Conservation (phyloP, 106 monocot genomes). For the Dendrobium chrysotoxum region DNA sequence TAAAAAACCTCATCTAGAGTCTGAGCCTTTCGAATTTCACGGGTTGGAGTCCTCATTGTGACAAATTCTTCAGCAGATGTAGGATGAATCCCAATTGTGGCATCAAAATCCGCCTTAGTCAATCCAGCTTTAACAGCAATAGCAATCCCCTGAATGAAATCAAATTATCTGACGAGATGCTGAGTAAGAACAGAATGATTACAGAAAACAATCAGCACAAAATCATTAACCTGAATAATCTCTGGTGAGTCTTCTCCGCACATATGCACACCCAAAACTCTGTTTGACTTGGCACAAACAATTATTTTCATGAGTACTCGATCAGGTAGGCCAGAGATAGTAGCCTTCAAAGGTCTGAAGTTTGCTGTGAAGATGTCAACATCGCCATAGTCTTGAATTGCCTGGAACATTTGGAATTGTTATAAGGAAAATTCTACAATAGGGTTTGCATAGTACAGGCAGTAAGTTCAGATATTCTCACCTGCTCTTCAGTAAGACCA, state of each 20-base stretch:
- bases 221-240: slow-evolving; percentile 74
- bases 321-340: slow-evolving; percentile 93
- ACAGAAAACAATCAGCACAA: slow-evolving; percentile 1
- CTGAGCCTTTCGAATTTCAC: slow-evolving; percentile 55
- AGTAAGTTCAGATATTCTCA: background rate
- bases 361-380: slow-evolving; percentile 89
- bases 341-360: slow-evolving; percentile 93
- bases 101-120: slow-evolving; percentile 83
- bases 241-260: slow-evolving; percentile 97
- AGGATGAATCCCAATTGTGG: slow-evolving; percentile 89
- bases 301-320: slow-evolving; percentile 88
- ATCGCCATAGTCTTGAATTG: slow-evolving; percentile 77
- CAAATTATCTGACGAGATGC: background rate
- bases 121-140: slow-evolving; percentile 93
- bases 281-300: slow-evolving; percentile 82
- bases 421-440: background rate
- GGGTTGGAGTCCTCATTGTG: slow-evolving; percentile 88
- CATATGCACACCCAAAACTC: slow-evolving; percentile 97
- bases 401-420: slow-evolving; percentile 36
- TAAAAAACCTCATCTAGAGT: slow-evolving; percentile 37
- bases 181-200: background rate
- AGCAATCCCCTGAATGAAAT: slow-evolving; percentile 67
- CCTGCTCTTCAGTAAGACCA: slow-evolving; percentile 96
- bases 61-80: slow-evolving; percentile 95
- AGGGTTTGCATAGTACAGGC: background rate